Evolutionary conservation across 2,329 filamentous ascomycete genomes (phyloP).

Genomic region (Trichoderma sp.): DNA sequence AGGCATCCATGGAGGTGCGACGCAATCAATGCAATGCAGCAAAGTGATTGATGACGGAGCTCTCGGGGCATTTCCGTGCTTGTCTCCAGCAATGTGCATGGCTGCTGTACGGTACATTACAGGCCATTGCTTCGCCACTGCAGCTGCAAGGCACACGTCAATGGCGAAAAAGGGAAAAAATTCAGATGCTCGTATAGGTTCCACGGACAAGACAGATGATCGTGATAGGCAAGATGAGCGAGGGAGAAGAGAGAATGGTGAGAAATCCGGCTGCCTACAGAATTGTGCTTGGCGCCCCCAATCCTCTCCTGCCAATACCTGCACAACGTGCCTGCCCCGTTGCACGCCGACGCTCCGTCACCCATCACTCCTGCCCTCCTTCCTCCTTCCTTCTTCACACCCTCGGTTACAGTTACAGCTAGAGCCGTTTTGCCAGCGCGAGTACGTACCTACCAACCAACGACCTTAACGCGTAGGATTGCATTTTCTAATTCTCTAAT

Average conservation of each 20-base stretch:
- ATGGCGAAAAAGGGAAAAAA: not conserved
- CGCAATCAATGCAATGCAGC: not conserved
- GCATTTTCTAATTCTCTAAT: not conserved
- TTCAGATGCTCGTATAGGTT: not conserved
- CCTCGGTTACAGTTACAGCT: not conserved
- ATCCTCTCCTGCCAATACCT: constrained; percentile 2
- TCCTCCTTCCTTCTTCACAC: not conserved
- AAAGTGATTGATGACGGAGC: not conserved
- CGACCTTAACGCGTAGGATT: not conserved
- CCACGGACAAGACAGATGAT: not conserved
- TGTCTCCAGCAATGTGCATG: not conserved
- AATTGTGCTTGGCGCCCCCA: not conserved
- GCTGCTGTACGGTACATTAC: not conserved
- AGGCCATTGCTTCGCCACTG: not conserved
- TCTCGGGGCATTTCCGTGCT: not conserved
- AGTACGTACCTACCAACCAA: not conserved
- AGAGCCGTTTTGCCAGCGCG: not conserved
- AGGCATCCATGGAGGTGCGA: not conserved
- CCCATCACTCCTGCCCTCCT: no score
- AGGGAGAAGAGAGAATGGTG: not conserved
- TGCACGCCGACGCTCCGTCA: not conserved
- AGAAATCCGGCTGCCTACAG: not conserved
- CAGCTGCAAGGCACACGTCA: not conserved
- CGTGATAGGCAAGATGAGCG: not conserved
- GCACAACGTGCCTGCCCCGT: constrained; percentile 18